Evolutionary conservation across 345 rosid species (phyloP).

Genomic region (Pistacia integerrima): DNA sequence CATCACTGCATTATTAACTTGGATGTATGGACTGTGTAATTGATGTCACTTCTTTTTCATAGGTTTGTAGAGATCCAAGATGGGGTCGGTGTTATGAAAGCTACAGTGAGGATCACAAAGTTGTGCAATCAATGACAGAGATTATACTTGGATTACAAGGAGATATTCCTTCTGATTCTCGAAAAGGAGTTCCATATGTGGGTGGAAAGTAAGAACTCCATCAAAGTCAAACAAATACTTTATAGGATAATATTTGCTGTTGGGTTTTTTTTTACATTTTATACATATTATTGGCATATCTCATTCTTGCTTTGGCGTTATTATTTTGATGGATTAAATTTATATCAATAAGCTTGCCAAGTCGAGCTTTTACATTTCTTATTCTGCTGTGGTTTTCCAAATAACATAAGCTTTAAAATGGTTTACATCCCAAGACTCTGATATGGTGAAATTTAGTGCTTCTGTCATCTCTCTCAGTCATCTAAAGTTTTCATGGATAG

Average conservation of each 20-base stretch:
- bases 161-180: constrained; percentile 59
- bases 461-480: neutral
- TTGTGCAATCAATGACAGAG: constrained; percentile 86
- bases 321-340: neutral
- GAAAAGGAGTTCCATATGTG: constrained; percentile 76
- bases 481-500: neutral
- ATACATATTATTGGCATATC: neutral
- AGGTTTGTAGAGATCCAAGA: constrained; percentile 99
- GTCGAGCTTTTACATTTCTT: neutral
- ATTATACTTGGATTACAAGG: constrained; percentile 90
- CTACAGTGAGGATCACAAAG: constrained; percentile 81
- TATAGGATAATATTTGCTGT: neutral
- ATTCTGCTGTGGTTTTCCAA: no score
- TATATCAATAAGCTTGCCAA: neutral
- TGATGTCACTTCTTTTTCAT: constrained; percentile 24
- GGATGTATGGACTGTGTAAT: constrained; percentile 6
- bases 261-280: neutral
- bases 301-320: neutral
- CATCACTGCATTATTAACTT: constrained; percentile 2
- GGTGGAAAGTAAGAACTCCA: constrained; percentile 78
- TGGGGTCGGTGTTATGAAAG: constrained; percentile 99
- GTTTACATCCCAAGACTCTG: neutral
- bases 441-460: neutral
- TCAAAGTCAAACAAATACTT: neutral
- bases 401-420: neutral